phyloP scores from a whole-genome alignment of 2,329 filamentous ascomycete genomes.

The Thermomyces lanuginosus region DNA sequence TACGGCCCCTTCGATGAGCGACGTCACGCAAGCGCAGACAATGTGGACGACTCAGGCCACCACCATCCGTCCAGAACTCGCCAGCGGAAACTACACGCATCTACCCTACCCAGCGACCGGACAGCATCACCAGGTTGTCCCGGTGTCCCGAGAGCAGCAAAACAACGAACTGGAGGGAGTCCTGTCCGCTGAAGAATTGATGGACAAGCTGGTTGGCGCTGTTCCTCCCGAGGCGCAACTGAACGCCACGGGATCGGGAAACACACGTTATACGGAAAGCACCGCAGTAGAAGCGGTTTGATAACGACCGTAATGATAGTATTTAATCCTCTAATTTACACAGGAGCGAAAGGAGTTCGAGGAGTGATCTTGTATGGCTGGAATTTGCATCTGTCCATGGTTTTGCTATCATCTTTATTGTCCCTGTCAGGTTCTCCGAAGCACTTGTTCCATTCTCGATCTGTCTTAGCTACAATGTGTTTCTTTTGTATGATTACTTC shows the following conservation, averaged over 20 bases:
- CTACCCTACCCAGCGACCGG: constrained; percentile 17
- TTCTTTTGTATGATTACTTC: too few species aligned
- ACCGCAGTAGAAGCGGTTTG: constrained; percentile 18
- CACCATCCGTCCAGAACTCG: constrained; percentile 17
- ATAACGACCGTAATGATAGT: constrained; percentile 7
- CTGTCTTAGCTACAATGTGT: too few species aligned
- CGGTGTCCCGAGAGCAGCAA: constrained; percentile 19
- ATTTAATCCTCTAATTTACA: constrained; percentile 2
- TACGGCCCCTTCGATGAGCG: constrained; percentile 18
- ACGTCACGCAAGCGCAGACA: constrained; percentile 14
- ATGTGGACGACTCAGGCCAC: constrained; percentile 17
- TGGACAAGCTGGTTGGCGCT: constrained; percentile 22
- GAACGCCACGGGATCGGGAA: constrained; percentile 19
- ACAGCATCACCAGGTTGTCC: constrained; percentile 14
- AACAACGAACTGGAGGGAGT: constrained; percentile 18
- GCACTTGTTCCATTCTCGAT: too few species aligned
- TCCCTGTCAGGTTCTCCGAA: too few species aligned
- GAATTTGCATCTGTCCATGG: too few species aligned
- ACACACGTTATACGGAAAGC: constrained; percentile 18
- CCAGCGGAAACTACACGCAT: constrained; percentile 16
- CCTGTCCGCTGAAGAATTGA: constrained; percentile 20
- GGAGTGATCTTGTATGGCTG: too few species aligned
- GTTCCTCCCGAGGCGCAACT: constrained; percentile 18
- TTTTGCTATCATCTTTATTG: too few species aligned
- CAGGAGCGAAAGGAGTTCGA: too few species aligned